Conservation (phyloP, 805 yeast species). For the Millerozyma miso region DNA sequence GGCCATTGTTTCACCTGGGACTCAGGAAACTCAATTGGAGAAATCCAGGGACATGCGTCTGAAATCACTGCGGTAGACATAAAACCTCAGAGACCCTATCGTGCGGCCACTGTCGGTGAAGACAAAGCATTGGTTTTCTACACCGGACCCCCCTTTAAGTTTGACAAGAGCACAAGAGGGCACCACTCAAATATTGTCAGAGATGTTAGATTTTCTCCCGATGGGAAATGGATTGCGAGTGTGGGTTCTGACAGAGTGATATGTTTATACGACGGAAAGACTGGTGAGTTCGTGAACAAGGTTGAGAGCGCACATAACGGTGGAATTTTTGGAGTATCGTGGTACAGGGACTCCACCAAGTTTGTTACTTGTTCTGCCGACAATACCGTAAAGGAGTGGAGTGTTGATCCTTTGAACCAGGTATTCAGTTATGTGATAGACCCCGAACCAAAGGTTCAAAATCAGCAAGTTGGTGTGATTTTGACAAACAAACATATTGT, state of each 20-base stretch:
- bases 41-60: slow-evolving; percentile 87
- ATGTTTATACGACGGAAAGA: slow-evolving; percentile 78
- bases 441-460: slow-evolving; percentile 43
- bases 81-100: slow-evolving; percentile 81
- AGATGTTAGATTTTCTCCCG: slow-evolving; percentile 78
- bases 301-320: slow-evolving; percentile 61
- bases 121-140: slow-evolving; percentile 81
- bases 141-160: slow-evolving; percentile 93
- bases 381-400: slow-evolving; percentile 65
- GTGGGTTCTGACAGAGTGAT: slow-evolving; percentile 83
- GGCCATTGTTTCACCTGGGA: slow-evolving; percentile 95
- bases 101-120: slow-evolving; percentile 91
- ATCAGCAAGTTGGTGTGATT: slow-evolving; percentile 79
- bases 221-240: slow-evolving; percentile 68
- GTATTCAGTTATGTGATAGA: slow-evolving; percentile 45
- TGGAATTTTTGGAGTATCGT: slow-evolving; percentile 74
- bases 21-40: slow-evolving; percentile 96
- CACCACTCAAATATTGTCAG: slow-evolving; percentile 75
- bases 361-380: slow-evolving; percentile 88
- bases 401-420: slow-evolving; percentile 33
- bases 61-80: slow-evolving; percentile 80
- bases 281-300: slow-evolving; percentile 67
- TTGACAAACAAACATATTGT: slow-evolving; percentile 58
- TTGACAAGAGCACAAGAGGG: slow-evolving; percentile 64
- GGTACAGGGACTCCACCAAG: slow-evolving; percentile 50